Evolutionary conservation across 1,284 basidiomycete genomes (phyloP), one percentile per base, ranked within the genome.

Genomic region (Porodaedalea pini): DNA sequence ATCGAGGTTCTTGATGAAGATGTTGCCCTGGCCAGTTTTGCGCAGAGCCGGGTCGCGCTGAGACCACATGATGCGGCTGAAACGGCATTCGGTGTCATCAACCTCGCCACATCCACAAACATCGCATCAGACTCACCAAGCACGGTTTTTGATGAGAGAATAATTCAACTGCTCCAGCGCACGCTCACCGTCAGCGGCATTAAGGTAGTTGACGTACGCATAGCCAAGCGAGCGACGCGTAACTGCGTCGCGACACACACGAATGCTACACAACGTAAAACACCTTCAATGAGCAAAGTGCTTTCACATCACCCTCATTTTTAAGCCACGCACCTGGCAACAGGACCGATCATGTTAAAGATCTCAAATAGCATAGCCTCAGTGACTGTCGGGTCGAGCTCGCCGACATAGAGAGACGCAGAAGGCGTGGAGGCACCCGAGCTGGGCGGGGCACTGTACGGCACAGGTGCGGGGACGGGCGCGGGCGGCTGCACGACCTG

Each of bases 281-380:
- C n/a, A 34, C 40, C 54, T 62, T 49, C 34, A 23, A 58, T 52
- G 45, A 53, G 34, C 41, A 47, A 25, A 17, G 17, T 21, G 4
- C 5, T 34, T 44, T 19, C 39, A n/a, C 27, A 27, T 23, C 13
- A 34, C 32, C 13, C 32, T 44, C 40, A 64, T 55, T 56, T 53
- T 59, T 56, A 47, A 8, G 53, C 57, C 45, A 72, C 82, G 61
- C 64, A 90, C 90, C 92, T 94, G 61, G 94, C 94, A 64, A 99
- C 97, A 58, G 96, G 95, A 59, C 97, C 97, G 75, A 99, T 94
- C 93, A 99, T 97, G 76, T 96, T 98, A 83, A 99, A 99, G 73
- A 99, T 99, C 81, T 99, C 97, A 71, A 98, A 99, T 61, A 99
- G 84, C 92, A 98, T 98, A 62, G 97, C 96, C 82, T 99, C 97